Evolutionary conservation across 2,329 filamentous ascomycete genomes (phyloP), one percentile per base, ranked within the genome.

Genomic region (Trichoderma simmonsii): DNA sequence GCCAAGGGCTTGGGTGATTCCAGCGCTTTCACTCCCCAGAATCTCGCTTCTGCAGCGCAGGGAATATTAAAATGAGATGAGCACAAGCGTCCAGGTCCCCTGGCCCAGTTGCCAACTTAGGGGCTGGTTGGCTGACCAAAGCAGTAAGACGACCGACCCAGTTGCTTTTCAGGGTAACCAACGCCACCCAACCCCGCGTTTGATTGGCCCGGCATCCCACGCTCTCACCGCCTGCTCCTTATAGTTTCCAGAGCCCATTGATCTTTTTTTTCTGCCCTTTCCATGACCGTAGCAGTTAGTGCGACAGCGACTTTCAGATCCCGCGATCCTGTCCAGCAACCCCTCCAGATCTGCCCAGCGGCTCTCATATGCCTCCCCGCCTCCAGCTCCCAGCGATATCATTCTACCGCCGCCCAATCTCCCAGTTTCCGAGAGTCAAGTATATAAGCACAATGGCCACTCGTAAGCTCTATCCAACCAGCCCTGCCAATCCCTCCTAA

Each of bases 371-470:
- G 71, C 61, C 71, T 71, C 54, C 64, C 61, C 71, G 67, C 68
- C 54, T 71, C 48, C 48, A 54, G 48, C 11, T 54, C 56, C 48
- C 54, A 28, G 56, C 56, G 54, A 76, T 74, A 75, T 51, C 71
- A 64, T 57, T 71, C 48, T 36, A 28, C 72, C 36, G 61, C 18
- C 34, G 51, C 26, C 18, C 68, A 36, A 28, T 70, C 51, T 51
- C 18, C 4, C 66, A 61, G 7, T 48, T 26, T 11, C 34, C 66
- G 12, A 57, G 32, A 30, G 28, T 54, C 43, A 71, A 70, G 28
- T 15, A 71, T 48, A 65, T 71, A 34, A 69, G 56, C 69, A 74
- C 71, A 73, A 77, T 77, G 76, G 73, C 76, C 43, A 74, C 73
- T 36, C 73, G 76, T 77, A 61, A 70, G 75, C 26, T 6, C 30